Percentiles rank a stretch among this genome's conserved stretches.
Conservation (phyloP, 345 rosid species). For the Crucihimalaya himalaica region DNA sequence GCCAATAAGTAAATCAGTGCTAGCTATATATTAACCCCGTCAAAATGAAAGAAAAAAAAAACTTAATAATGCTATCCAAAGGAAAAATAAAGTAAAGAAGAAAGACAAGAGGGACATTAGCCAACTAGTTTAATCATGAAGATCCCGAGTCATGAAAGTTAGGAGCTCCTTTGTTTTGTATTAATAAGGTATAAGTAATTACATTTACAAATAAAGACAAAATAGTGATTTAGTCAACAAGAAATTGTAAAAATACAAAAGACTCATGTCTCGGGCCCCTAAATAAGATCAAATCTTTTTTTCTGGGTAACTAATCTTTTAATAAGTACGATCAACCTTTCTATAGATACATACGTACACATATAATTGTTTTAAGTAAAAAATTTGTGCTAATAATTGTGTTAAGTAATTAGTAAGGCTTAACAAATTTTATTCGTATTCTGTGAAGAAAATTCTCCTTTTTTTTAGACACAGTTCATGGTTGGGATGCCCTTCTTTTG, state of each 20-base stretch:
- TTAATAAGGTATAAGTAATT: slow-evolving; percentile 1
- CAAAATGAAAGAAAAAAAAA: neutral
- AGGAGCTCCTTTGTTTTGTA: slow-evolving; percentile 24
- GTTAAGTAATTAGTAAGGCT: neutral
- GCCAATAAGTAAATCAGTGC: neutral
- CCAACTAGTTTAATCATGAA: slow-evolving; percentile 36
- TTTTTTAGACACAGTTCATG: neutral
- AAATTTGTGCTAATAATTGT: no score
- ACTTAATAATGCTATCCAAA: neutral
- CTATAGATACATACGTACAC: neutral
- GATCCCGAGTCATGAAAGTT: slow-evolving; percentile 42
- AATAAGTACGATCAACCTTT: slow-evolving; percentile 16
- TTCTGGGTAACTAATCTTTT: neutral
- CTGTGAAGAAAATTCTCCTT: neutral
- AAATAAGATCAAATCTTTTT: slow-evolving; percentile 16
- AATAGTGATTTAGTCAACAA: slow-evolving; percentile 40
- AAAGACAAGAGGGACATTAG: slow-evolving; percentile 31
- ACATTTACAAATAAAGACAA: slow-evolving; percentile 35
- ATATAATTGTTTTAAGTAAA: neutral
- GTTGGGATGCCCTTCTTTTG: neutral
- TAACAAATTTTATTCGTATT: neutral
- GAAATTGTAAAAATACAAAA: slow-evolving; percentile 34
- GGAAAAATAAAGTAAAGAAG: slow-evolving; percentile 16
- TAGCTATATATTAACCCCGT: neutral
- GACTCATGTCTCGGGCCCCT: slow-evolving; percentile 43